A percentile compares a stretch with the other conserved stretches of the same genome.
phyloP scores from a whole-genome alignment of 805 yeast genomes.

The Myxozyma monticola region DNA sequence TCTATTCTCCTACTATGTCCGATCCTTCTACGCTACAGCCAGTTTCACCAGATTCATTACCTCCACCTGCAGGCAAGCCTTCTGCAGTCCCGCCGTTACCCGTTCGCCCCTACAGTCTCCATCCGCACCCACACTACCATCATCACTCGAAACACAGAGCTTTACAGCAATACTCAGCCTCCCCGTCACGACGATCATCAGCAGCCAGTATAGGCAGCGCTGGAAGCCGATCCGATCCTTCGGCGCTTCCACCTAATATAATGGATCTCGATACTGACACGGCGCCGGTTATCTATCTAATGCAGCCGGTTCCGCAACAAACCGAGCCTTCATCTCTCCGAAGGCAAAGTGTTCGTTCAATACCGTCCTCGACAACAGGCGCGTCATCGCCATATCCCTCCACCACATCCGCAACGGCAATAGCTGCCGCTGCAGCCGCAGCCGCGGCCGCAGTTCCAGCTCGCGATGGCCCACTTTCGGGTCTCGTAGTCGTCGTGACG shows the following conservation, averaged over 20 bases:
- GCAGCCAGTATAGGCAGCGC: slow-evolving; percentile 19
- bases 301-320: no score
- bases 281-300: no score
- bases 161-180: slow-evolving; percentile 29
- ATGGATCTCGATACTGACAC: no score
- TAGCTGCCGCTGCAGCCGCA: not conserved
- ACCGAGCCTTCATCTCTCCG: no score
- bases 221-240: no score
- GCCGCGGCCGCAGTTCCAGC: slow-evolving; percentile 1
- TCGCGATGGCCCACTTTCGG: slow-evolving; percentile 22
- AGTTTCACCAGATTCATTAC: no score
- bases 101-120: slow-evolving; percentile 17
- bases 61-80: not conserved
- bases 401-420: not conserved
- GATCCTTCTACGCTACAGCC: no score
- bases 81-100: no score
- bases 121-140: slow-evolving; percentile 27
- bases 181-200: slow-evolving; percentile 24
- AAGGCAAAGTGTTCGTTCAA: no score
- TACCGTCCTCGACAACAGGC: not conserved
- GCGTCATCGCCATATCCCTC: not conserved
- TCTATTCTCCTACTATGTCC: no score
- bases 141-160: slow-evolving; percentile 16
- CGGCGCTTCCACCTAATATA: no score
- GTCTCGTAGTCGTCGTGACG: slow-evolving; percentile 28